phyloP scores from a whole-genome alignment of 352 stramenopile genomes.

The Globisporangium viniferum region DNA sequence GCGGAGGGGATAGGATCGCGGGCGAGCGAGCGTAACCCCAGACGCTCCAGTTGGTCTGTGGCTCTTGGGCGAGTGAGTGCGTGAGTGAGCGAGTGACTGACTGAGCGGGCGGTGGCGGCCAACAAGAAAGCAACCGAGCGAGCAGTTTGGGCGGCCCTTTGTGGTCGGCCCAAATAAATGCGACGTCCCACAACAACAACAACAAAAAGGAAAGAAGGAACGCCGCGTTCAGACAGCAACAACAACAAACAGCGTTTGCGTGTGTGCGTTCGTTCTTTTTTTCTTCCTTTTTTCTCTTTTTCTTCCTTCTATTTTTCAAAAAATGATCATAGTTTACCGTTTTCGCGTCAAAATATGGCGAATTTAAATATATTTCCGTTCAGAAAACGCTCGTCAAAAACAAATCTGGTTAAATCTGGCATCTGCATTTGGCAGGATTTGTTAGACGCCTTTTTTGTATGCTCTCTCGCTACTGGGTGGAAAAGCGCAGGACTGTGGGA shows the following conservation, averaged over 20 bases:
- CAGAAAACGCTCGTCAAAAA: background rate
- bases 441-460: background rate
- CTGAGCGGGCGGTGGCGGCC: too few relatives aligned
- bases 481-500: background rate
- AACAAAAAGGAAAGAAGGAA: constrained; percentile 5
- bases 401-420: background rate
- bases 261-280: constrained; percentile 6
- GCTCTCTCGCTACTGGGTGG: background rate
- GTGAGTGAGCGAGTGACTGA: background rate
- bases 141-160: background rate
- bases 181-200: background rate
- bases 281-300: constrained; percentile 2
- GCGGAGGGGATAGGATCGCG: background rate
- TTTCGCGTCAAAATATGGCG: background rate
- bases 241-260: background rate
- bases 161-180: background rate
- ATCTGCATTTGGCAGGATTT: background rate
- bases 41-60: background rate
- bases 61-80: background rate
- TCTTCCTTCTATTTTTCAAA: background rate
- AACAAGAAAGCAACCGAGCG: background rate
- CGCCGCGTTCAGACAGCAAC: background rate
- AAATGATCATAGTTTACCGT: background rate
- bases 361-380: background rate
- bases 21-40: background rate